Conservation (phyloP, 345 rosid genomes). For the Psidium friedrichsthalianum region DNA sequence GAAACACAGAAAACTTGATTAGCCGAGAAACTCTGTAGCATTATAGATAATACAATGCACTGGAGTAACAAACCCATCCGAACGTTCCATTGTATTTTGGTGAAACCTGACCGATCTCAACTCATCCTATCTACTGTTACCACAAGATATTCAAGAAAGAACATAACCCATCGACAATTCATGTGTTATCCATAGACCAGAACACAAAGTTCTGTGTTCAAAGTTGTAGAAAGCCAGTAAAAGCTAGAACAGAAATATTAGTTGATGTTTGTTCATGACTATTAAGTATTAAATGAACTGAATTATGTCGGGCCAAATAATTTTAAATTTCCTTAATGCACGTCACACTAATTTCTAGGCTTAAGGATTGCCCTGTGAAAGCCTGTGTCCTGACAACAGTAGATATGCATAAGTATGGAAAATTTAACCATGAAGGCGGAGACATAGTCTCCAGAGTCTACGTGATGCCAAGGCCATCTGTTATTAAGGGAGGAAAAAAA, state of each 20-base stretch:
- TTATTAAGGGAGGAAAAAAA: not conserved
- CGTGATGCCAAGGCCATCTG: not conserved
- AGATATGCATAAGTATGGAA: not conserved
- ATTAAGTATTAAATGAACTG: not conserved
- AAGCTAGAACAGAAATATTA: not conserved
- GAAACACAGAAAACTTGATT: not conserved
- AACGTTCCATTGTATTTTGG: no score
- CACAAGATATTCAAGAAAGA: no score
- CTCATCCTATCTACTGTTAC: no score
- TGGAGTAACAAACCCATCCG: no score
- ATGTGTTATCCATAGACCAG: not conserved
- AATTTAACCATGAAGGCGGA: not conserved
- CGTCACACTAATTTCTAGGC: no score
- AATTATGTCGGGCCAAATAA: no score
- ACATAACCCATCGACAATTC: not conserved
- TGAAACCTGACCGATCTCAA: no score
- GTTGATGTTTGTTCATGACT: not conserved
- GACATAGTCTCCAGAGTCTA: not conserved
- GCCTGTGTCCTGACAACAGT: not conserved
- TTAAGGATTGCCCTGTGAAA: no score
- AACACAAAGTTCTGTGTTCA: not conserved
- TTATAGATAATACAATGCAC: not conserved
- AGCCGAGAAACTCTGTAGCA: not conserved
- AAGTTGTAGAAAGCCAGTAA: not conserved
- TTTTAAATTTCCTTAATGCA: no score